phyloP scores from a whole-genome alignment of 2,329 filamentous ascomycete species.

The Aspergillus tanneri region DNA sequence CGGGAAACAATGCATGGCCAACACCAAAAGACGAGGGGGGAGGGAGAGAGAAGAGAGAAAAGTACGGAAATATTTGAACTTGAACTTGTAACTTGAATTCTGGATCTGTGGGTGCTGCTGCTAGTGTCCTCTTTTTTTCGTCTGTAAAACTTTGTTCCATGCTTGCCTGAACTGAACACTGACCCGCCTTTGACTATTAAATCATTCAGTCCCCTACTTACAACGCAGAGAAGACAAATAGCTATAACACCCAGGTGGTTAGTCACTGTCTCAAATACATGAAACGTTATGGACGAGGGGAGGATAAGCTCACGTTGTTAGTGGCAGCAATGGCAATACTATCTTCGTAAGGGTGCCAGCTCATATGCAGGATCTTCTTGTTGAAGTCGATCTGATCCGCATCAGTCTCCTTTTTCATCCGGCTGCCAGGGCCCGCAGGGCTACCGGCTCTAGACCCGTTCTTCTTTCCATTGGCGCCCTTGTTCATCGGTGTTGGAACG shows the following conservation, averaged over 20 bases:
- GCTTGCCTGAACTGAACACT: slow-evolving; percentile 17
- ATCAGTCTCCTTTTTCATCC: slow-evolving; percentile 99
- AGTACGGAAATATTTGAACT: slow-evolving; percentile 15
- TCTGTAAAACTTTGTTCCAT: slow-evolving; percentile 14
- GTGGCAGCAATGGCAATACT: slow-evolving; percentile 99
- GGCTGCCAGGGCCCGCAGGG: slow-evolving; percentile 80
- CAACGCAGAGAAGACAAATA: slow-evolving; percentile 77
- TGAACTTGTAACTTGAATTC: slow-evolving; percentile 26
- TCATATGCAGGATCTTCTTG: slow-evolving; percentile 99
- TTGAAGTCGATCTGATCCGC: slow-evolving; percentile 99
- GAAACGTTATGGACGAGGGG: background rate
- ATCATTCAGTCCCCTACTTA: slow-evolving; percentile 38
- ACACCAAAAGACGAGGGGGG: slow-evolving; percentile 20
- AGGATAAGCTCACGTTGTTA: slow-evolving; percentile 78
- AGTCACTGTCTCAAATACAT: too few species aligned
- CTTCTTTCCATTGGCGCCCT: slow-evolving; percentile 71
- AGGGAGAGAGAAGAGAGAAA: slow-evolving; percentile 7
- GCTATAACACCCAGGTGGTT: slow-evolving; percentile 48
- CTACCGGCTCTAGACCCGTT: slow-evolving; percentile 82
- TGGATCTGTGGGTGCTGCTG: slow-evolving; percentile 23
- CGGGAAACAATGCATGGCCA: background rate
- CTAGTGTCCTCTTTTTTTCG: slow-evolving; percentile 24
- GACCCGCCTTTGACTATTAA: slow-evolving; percentile 26
- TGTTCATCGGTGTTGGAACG: slow-evolving; percentile 95
- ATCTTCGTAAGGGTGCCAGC: slow-evolving; percentile 99